These are phyloP conservation scores for Arabidopsis thaliana DNA, from an alignment of 345 rosid species.

Conservation along the genomic window DNA sequence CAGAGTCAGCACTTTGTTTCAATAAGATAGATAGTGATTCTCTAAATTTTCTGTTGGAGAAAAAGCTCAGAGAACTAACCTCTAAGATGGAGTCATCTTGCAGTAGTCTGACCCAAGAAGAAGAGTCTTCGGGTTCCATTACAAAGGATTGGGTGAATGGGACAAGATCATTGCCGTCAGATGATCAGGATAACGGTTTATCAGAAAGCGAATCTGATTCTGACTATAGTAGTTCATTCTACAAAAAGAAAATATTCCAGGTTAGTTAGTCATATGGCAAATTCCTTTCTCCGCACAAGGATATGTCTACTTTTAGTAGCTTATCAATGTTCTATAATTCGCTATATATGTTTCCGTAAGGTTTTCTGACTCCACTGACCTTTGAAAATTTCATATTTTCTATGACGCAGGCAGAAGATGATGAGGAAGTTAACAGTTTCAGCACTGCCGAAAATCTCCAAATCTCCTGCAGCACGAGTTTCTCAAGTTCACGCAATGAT, in stretches of 20 bases:
- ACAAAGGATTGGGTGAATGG: slow-evolving; percentile 46
- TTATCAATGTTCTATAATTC: slow-evolving; percentile 6
- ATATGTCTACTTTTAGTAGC: slow-evolving; percentile 10
- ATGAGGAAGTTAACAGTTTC: slow-evolving; percentile 51
- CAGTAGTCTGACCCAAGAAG: slow-evolving; percentile 55
- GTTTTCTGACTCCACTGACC: slow-evolving; percentile 11
- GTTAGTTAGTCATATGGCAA: slow-evolving; percentile 52
- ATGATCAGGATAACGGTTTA: slow-evolving; percentile 46
- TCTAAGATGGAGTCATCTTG: slow-evolving; percentile 63
- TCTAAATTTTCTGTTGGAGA: slow-evolving; percentile 70
- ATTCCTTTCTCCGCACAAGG: not conserved
- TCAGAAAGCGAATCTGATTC: slow-evolving; percentile 46
- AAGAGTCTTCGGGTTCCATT: slow-evolving; percentile 48
- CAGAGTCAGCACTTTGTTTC: slow-evolving; percentile 29
- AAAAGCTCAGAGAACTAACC: slow-evolving; percentile 75
- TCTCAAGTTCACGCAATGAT: slow-evolving; percentile 40
- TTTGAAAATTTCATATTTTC: not conserved
- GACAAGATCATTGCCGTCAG: slow-evolving; percentile 42
- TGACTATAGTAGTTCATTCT: slow-evolving; percentile 47
- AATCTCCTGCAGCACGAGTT: slow-evolving; percentile 39
- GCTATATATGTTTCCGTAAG: not conserved
- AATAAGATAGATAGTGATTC: slow-evolving; percentile 58
- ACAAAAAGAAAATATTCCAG: slow-evolving; percentile 57
- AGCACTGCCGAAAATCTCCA: slow-evolving; percentile 45
- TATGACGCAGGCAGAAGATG: slow-evolving; percentile 52